Evolutionary conservation across 2,329 filamentous ascomycete species (phyloP).

Genomic region (Alternaria gansuensis): DNA sequence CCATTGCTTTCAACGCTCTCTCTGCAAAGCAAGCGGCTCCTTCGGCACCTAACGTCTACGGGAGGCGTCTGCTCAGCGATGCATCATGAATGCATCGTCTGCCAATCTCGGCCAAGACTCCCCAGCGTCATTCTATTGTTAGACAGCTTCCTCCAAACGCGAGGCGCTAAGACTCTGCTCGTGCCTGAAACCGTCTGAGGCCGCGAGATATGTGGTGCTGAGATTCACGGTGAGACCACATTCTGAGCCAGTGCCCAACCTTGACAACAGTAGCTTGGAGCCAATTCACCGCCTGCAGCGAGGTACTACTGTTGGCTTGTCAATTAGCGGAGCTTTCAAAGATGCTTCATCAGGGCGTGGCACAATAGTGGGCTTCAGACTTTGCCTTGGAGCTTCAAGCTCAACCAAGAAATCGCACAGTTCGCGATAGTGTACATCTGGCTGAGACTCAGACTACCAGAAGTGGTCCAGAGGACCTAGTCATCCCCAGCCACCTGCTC

Average conservation of each 20-base stretch:
- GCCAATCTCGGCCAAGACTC: constrained; percentile 7
- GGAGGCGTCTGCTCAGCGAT: neutral
- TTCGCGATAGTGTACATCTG: constrained; percentile 45
- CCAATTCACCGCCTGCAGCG: constrained; percentile 2
- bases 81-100: neutral
- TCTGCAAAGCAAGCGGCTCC: neutral
- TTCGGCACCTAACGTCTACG: neutral
- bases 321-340: constrained; percentile 21
- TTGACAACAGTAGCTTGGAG: neutral
- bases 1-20: neutral
- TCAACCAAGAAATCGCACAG: constrained; percentile 47
- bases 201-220: neutral
- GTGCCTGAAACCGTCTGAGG: neutral
- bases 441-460: constrained; percentile 53
- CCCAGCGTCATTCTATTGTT: constrained; percentile 5
- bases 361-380: constrained; percentile 39
- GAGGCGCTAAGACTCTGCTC: neutral
- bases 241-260: constrained; percentile 3
- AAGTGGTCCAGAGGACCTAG: constrained; percentile 47
- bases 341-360: neutral
- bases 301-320: neutral
- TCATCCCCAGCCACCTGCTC: constrained; percentile 39
- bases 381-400: constrained; percentile 50
- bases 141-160: neutral
- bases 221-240: constrained; percentile 4